Conservation (phyloP, 192 early-diverging fungal genomes). For the Coemansia sp. region DNA sequence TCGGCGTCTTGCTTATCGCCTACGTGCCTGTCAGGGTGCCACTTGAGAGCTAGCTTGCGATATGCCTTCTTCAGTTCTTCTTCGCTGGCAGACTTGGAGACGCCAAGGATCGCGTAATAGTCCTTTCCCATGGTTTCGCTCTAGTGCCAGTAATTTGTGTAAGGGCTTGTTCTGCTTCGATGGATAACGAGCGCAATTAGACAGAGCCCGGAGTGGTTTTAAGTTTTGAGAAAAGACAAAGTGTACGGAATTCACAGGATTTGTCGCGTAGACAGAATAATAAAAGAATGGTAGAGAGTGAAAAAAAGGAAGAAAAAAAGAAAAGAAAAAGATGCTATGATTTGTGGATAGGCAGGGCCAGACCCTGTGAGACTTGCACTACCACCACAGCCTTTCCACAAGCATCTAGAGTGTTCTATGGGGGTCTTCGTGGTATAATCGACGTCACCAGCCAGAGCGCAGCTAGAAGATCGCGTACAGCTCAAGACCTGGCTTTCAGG, state of each 20-base stretch:
- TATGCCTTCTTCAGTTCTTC: conserved; percentile 83
- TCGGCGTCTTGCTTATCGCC: conserved; percentile 42
- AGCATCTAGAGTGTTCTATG: neutral
- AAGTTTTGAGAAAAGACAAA: no score
- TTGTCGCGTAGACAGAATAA: neutral
- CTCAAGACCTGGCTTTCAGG: neutral
- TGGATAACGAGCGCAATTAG: neutral
- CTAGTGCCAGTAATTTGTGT: neutral
- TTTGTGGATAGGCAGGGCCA: neutral
- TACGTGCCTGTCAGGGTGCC: conserved; percentile 55
- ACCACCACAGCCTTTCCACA: neutral
- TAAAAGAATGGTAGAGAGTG: neutral
- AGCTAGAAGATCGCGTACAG: neutral
- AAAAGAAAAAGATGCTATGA: neutral
- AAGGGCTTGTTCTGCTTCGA: neutral
- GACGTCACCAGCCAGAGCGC: neutral
- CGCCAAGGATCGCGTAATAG: conserved; percentile 91
- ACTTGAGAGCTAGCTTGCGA: conserved; percentile 61
- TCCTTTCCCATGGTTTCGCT: conserved; percentile 72
- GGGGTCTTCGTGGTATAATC: neutral
- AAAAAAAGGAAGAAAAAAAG: neutral
- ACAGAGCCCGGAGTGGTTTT: neutral
- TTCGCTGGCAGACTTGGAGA: conserved; percentile 72
- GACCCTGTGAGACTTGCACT: neutral
- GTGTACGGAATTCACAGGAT: neutral